Evolutionary conservation across 768 basidiomycete genomes (phyloP), one percentile per base, ranked within the genome.

Genomic region (Tricholoma sp.): DNA sequence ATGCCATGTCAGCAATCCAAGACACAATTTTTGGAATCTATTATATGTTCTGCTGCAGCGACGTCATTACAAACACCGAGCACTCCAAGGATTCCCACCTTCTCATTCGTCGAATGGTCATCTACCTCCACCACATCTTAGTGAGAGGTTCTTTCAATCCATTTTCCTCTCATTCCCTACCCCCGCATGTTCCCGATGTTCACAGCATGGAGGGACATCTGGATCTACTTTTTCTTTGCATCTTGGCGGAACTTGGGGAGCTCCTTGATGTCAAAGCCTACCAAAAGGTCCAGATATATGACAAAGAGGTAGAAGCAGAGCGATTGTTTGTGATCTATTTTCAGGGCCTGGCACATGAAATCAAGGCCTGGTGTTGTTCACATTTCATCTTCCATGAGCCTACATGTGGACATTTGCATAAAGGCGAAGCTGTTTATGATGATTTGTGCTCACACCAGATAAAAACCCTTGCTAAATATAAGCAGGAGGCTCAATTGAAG

Each of bases 1-100:
- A 57, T 33, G 4, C 50, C 4, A 42, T 51, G 2, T 39, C 48
- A 10, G 58, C 61, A 1, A 50, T 63, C 5, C 24, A n/a, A 7
- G 55, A 54, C n/a, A n/a, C 12, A 48, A 33, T 48, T 29, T 32
- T 10, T 18, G 50, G 49, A 0, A 17, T 52, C 3, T 54, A 36
- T 13, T 18, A 54, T 17, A 54, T 41, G n/a, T 54, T 54, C 18
- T 11, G 24, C 3, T 6, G 4, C 6, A 37, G 28, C 39, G 17
- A 20, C 4, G 28, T 34, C 28, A 47, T 54, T 17, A 54, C 53
- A 5, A 54, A 54, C 28, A 45, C 41, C 13, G 28, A 31, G 15
- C 53, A 54, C 44, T 17, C 20, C n/a, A 18, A 11, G 8, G 53
- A 31, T 17, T 51, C 50, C 20, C 50, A 18, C 3, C 8, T 32